A percentile compares a stretch with the other conserved stretches of the same genome.
phyloP scores from a whole-genome alignment of 352 stramenopile genomes.

The Pythium apleroticum region DNA sequence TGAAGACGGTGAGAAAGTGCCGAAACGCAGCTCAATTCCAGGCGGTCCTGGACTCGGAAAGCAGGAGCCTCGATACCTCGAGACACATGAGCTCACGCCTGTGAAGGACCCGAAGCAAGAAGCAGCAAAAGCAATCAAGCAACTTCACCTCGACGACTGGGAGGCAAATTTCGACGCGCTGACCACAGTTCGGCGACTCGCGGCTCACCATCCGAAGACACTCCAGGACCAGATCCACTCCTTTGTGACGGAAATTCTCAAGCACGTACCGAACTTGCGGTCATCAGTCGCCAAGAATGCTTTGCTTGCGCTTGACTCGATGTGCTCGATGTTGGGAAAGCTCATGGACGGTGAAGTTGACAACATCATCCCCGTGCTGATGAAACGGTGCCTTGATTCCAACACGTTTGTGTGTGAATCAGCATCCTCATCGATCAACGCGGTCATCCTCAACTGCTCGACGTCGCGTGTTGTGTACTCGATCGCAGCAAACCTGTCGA shows the following conservation, averaged over 20 bases:
- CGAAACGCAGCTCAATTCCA: constrained; percentile 11
- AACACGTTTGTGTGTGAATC: constrained; percentile 79
- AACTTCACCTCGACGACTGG: constrained; percentile 54
- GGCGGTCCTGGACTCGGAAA: constrained; percentile 25
- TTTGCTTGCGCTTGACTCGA: constrained; percentile 62
- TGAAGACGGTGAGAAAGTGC: background rate
- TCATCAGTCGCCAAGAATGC: constrained; percentile 78
- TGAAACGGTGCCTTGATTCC: constrained; percentile 67
- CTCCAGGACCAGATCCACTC: constrained; percentile 49
- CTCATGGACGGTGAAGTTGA: constrained; percentile 64
- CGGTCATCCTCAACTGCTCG: constrained; percentile 59
- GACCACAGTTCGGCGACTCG: constrained; percentile 54
- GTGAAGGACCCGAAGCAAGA: constrained; percentile 61
- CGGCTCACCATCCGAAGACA: constrained; percentile 45
- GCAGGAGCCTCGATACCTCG: constrained; percentile 67
- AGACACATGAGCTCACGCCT: constrained; percentile 57
- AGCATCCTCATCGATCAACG: constrained; percentile 41
- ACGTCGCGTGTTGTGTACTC: constrained; percentile 42
- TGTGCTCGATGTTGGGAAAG: constrained; percentile 46
- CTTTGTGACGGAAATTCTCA: constrained; percentile 49
- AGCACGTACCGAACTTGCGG: constrained; percentile 65
- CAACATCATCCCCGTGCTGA: constrained; percentile 50
- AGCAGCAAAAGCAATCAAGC: constrained; percentile 32
- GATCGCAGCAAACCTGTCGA: constrained; percentile 40
- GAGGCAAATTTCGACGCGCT: constrained; percentile 64